Percentiles rank a stretch among this genome's conserved stretches.
Evolutionary conservation across 2,329 filamentous ascomycete genomes (phyloP).

Genomic region (Pyricularia pennisetigena): DNA sequence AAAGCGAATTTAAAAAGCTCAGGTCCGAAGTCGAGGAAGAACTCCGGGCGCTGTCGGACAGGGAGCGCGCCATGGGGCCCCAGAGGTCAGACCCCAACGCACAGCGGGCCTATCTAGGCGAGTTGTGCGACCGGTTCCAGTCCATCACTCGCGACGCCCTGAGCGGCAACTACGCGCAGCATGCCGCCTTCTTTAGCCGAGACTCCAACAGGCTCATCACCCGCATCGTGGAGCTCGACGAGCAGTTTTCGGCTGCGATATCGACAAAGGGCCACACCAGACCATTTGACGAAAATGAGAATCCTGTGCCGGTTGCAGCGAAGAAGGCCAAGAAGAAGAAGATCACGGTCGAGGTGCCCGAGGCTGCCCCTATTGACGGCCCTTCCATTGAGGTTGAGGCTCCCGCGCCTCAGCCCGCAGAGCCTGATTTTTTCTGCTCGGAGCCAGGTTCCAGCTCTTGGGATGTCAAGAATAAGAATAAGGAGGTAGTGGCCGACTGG

Average conservation of each 20-base stretch:
- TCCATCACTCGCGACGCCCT: slow-evolving; percentile 19
- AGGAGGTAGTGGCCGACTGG: background rate
- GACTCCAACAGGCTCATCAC: slow-evolving; percentile 25
- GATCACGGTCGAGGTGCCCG: too few species aligned
- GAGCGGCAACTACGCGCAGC: slow-evolving; percentile 23
- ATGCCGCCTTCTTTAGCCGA: slow-evolving; percentile 18
- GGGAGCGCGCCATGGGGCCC: slow-evolving; percentile 20
- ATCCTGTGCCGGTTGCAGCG: too few species aligned
- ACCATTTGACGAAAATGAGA: slow-evolving; percentile 4
- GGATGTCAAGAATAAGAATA: background rate
- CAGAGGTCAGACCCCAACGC: slow-evolving; percentile 15
- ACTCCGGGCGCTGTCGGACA: slow-evolving; percentile 6
- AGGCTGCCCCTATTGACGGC: too few species aligned
- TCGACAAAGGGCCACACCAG: slow-evolving; percentile 17
- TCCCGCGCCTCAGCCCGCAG: background rate
- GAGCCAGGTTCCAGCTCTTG: too few species aligned
- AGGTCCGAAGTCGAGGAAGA: slow-evolving; percentile 16
- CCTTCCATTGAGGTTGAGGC: too few species aligned
- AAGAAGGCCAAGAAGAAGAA: too few species aligned
- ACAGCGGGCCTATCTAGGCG: slow-evolving; percentile 24
- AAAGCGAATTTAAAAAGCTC: slow-evolving; percentile 25
- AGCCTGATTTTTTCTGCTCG: background rate
- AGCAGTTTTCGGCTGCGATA: slow-evolving; percentile 22
- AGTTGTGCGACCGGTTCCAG: slow-evolving; percentile 18
- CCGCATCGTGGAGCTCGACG: slow-evolving; percentile 24